Percentiles rank a stretch among this genome's conserved stretches.
Conservation (phyloP, 139 green algal genomes). For the Ostreobium quekettii region DNA sequence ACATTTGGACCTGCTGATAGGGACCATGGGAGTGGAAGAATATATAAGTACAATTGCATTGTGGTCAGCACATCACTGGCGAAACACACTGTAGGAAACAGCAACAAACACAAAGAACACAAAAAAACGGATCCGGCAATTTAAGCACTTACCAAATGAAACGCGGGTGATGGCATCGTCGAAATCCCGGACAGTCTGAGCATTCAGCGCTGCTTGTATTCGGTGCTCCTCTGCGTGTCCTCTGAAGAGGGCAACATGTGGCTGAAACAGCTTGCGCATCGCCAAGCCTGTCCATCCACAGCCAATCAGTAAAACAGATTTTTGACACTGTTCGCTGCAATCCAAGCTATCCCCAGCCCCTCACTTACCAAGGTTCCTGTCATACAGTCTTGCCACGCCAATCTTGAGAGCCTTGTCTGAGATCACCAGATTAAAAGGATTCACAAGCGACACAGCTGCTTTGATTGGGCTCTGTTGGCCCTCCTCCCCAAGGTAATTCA, state of each 20-base stretch:
- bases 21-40: too few relatives aligned
- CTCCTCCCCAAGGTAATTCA: slow-evolving; percentile 48
- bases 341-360: too few relatives aligned
- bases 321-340: too few relatives aligned
- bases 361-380: not conserved
- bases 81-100: too few relatives aligned
- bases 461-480: slow-evolving; percentile 40
- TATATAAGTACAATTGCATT: too few relatives aligned
- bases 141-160: slow-evolving; percentile 40
- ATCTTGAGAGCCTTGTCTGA: slow-evolving; percentile 10
- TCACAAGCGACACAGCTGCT: slow-evolving; percentile 64
- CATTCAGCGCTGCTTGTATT: not conserved
- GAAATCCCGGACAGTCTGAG: slow-evolving; percentile 65
- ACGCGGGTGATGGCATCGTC: slow-evolving; percentile 73
- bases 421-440: slow-evolving; percentile 65
- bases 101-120: too few relatives aligned
- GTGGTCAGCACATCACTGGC: too few relatives aligned
- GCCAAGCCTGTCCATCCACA: too few relatives aligned
- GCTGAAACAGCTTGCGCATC: not conserved
- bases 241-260: not conserved
- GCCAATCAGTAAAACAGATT: too few relatives aligned
- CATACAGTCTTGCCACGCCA: slow-evolving; percentile 9
- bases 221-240: not conserved
- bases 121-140: too few relatives aligned
- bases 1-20: too few relatives aligned